Evolutionary conservation across 2,329 filamentous ascomycete species (phyloP).

Genomic region (Fusarium brevicatenulatum): DNA sequence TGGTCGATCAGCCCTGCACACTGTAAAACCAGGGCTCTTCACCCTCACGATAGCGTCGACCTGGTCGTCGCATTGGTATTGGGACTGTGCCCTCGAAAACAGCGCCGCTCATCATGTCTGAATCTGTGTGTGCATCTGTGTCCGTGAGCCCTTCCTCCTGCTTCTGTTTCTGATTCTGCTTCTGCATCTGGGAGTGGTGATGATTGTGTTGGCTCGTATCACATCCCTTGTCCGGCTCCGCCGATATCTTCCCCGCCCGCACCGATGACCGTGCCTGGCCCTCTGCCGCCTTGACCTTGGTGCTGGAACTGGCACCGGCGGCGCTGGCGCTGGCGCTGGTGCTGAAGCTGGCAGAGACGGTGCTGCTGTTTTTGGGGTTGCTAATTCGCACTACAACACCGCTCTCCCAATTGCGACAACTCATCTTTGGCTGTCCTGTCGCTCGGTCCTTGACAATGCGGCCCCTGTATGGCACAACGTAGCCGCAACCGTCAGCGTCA

Average conservation of each 20-base stretch:
- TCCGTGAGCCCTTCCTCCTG: conserved; percentile 20
- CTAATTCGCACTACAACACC: conserved; percentile 79
- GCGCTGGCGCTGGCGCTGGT: conserved; percentile 2
- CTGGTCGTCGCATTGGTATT: conserved; percentile 72
- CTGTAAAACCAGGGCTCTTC: conserved; percentile 57
- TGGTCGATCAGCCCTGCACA: conserved; percentile 38
- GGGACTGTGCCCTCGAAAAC: conserved; percentile 67
- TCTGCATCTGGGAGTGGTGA: neutral
- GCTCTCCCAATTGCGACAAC: conserved; percentile 94
- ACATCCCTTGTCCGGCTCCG: conserved; percentile 31
- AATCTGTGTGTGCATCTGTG: conserved; percentile 32
- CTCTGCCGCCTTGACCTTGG: conserved; percentile 33
- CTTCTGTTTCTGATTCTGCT: conserved; percentile 11
- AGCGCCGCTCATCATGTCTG: conserved; percentile 1
- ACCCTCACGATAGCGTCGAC: conserved; percentile 56
- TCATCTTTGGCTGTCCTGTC: conserved; percentile 77
- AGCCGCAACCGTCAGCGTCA: conserved; percentile 39
- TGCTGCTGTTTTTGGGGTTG: conserved; percentile 29
- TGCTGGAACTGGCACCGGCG: conserved; percentile 9
- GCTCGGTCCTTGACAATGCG: conserved; percentile 75
- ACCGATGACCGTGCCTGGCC: conserved; percentile 32
- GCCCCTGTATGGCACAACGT: conserved; percentile 67
- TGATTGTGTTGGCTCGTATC: conserved; percentile 32
- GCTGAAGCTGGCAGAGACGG: conserved; percentile 19
- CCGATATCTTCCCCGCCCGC: conserved; percentile 30